A percentile compares a stretch with the other conserved stretches of the same genome.
Conservation (phyloP, 2,329 filamentous ascomycete genomes). For the Ceratocystis smalleyi region DNA sequence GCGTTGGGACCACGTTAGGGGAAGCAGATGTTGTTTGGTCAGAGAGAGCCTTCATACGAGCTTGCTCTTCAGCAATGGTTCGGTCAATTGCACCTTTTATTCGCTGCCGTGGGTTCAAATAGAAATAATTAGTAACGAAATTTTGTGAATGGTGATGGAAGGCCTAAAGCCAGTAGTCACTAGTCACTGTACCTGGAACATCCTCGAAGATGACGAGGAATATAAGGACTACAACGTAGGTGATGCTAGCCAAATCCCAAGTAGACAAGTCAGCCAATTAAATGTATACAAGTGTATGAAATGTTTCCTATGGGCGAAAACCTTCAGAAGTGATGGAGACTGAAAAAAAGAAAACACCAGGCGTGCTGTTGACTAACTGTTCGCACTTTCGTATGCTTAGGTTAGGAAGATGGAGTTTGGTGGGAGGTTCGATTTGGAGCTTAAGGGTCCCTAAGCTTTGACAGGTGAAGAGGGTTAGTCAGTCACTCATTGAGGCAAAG, state of each 20-base stretch:
- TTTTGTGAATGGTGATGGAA: not conserved
- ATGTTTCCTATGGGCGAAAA: not conserved
- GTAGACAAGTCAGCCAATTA: not conserved
- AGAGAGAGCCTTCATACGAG: conserved; percentile 47
- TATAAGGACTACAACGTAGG: not conserved
- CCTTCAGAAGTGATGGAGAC: no score
- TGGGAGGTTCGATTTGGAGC: no score
- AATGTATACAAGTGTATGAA: not conserved
- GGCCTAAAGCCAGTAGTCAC: not conserved
- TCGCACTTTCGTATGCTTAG: no score
- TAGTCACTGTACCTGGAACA: conserved; percentile 19
- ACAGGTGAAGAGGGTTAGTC: no score
- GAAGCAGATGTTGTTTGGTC: conserved; percentile 29
- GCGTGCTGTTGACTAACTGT: no score
- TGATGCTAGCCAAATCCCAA: not conserved
- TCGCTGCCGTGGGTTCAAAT: conserved; percentile 35
- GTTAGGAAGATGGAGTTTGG: no score
- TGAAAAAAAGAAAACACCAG: no score
- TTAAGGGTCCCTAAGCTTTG: no score
- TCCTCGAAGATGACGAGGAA: conserved; percentile 5
- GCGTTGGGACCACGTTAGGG: conserved; percentile 27
- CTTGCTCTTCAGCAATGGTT: conserved; percentile 82
- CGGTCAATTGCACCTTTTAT: conserved; percentile 73
- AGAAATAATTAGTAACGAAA: not conserved
- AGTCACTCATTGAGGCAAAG: no score